A percentile compares a stretch with the other conserved stretches of the same genome.
Evolutionary conservation across 768 basidiomycete genomes (phyloP).

Genomic region (Pulveroboletus sp.): DNA sequence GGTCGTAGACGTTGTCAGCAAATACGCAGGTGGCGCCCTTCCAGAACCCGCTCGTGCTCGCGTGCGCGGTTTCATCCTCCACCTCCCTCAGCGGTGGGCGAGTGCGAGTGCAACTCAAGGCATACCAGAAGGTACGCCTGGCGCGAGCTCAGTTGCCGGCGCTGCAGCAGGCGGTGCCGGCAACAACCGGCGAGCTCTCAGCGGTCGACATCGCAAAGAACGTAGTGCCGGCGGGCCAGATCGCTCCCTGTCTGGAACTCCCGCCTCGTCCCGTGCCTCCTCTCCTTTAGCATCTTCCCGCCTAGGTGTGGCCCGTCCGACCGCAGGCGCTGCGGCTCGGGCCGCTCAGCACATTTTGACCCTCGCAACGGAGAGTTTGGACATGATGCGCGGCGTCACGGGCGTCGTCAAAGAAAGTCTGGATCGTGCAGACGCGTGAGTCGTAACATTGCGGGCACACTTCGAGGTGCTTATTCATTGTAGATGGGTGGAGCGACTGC

Average conservation of each 20-base stretch:
- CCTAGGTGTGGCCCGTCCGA: slow-evolving; percentile 26
- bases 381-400: slow-evolving; percentile 90
- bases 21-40: slow-evolving; percentile 80
- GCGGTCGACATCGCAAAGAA: slow-evolving; percentile 31
- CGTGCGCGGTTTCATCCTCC: slow-evolving; percentile 73
- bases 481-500: slow-evolving; percentile 82
- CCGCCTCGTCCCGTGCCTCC: slow-evolving; percentile 33
- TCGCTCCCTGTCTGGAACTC: slow-evolving; percentile 30
- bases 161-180: slow-evolving; percentile 25
- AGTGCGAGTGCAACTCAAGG: slow-evolving; percentile 32
- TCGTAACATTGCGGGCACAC: slow-evolving; percentile 12
- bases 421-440: slow-evolving; percentile 82
- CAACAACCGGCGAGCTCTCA: slow-evolving; percentile 15
- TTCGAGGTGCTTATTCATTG: background rate
- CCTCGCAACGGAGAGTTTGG: slow-evolving; percentile 85
- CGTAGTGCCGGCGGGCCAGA: slow-evolving; percentile 37
- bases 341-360: slow-evolving; percentile 80
- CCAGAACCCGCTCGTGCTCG: slow-evolving; percentile 77
- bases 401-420: slow-evolving; percentile 82
- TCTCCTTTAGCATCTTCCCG: slow-evolving; percentile 31
- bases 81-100: slow-evolving; percentile 81
- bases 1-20: slow-evolving; percentile 82
- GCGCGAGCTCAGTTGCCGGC: slow-evolving; percentile 36
- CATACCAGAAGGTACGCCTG: slow-evolving; percentile 27
- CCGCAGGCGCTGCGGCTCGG: slow-evolving; percentile 56